These are phyloP conservation scores for Penicillium sp. DNA, from an alignment of 2,329 filamentous ascomycete genomes.

Conservation along the genomic window DNA sequence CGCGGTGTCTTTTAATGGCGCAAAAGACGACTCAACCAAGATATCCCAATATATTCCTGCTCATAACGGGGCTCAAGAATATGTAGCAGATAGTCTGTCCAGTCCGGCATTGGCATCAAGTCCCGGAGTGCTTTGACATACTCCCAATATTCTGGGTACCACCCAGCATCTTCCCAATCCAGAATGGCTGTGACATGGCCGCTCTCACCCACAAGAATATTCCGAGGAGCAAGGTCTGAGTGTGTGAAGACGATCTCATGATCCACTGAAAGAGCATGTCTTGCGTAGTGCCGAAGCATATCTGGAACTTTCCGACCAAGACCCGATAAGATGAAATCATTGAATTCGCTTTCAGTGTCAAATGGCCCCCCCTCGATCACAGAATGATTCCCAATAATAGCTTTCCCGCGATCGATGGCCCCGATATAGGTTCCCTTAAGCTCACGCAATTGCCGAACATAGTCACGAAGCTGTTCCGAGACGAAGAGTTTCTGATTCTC, in stretches of 20 bases:
- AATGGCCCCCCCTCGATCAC: conserved; percentile 20
- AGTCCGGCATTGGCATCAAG: conserved; percentile 12
- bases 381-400: conserved; percentile 11
- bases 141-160: conserved; percentile 18
- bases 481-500: conserved; percentile 12
- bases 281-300: no score
- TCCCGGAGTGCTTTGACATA: conserved; percentile 9
- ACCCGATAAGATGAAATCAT: conserved; percentile 19
- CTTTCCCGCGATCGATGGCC: conserved; percentile 11
- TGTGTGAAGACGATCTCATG: no score
- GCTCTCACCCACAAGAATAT: neutral
- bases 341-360: conserved; percentile 21
- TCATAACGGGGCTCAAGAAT: conserved; percentile 14
- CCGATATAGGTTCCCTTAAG: conserved; percentile 18
- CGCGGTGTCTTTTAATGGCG: no score
- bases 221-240: no score
- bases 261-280: no score
- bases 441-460: conserved; percentile 12
- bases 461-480: conserved; percentile 13
- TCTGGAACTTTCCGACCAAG: no score
- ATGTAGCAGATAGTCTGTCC: conserved; percentile 11
- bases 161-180: conserved; percentile 17
- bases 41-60: conserved; percentile 8
- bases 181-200: conserved; percentile 13
- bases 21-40: conserved; percentile 2